Conservation (phyloP, 2,329 filamentous ascomycete species). For the Aureobasidium vineae region DNA sequence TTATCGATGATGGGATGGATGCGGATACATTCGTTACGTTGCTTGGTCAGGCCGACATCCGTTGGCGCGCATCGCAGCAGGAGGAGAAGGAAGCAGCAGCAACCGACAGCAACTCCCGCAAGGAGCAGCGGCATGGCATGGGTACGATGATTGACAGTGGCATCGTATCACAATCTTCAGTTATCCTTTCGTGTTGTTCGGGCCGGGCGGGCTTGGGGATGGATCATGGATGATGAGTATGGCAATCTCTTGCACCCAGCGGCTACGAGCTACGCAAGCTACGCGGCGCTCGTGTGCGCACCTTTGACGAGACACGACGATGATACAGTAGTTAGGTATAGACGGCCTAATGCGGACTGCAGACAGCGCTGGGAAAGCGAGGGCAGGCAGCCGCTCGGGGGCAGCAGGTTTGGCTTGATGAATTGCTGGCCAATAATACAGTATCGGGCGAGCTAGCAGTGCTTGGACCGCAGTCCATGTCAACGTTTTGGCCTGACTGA, state of each 20-base stretch:
- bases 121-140: conserved; percentile 7
- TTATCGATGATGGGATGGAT: conserved; percentile 15
- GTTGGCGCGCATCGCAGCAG: conserved; percentile 17
- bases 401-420: conserved; percentile 4
- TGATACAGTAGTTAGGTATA: conserved; percentile 24
- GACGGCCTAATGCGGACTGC: conserved; percentile 25
- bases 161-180: conserved; percentile 17
- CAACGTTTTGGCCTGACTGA: conserved; percentile 27
- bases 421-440: conserved; percentile 18
- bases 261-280: conserved; percentile 11
- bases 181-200: conserved; percentile 17
- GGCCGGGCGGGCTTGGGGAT: neutral
- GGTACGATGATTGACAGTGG: conserved; percentile 4
- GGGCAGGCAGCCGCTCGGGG: neutral
- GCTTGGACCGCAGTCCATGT: conserved; percentile 25
- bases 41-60: conserved; percentile 12
- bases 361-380: conserved; percentile 16
- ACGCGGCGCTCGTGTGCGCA: neutral
- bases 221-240: neutral
- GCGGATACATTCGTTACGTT: conserved; percentile 8
- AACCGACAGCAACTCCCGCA: conserved; percentile 8
- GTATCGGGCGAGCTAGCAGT: conserved; percentile 19
- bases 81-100: neutral
- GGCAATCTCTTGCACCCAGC: conserved; percentile 18
- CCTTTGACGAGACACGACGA: conserved; percentile 13